Evolutionary conservation across 2,329 filamentous ascomycete genomes (phyloP).

Genomic region (Nemania bipapillata): DNA sequence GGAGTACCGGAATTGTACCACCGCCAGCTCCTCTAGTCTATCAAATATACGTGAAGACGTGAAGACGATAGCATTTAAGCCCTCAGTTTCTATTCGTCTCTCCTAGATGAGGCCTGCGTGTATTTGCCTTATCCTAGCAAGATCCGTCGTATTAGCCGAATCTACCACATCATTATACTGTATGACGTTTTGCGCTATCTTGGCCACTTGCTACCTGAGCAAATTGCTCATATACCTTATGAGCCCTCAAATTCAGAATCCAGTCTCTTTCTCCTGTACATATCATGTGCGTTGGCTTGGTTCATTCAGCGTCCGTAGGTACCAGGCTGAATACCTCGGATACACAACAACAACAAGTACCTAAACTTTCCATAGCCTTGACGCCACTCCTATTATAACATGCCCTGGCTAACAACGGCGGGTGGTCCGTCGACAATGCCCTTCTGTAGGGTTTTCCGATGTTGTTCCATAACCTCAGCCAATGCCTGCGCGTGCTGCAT

Average conservation of each 20-base stretch:
- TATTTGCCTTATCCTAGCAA: not conserved
- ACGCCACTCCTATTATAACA: not conserved
- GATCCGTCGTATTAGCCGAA: not conserved
- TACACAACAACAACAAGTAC: not conserved
- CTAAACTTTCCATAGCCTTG: not conserved
- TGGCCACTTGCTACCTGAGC: not conserved
- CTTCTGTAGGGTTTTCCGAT: conserved; percentile 43
- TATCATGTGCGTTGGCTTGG: not conserved
- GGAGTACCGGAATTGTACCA: no score
- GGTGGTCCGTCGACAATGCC: conserved; percentile 3
- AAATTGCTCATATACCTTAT: not conserved
- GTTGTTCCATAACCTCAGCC: conserved; percentile 56
- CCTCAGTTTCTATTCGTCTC: not conserved
- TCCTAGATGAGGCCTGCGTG: not conserved
- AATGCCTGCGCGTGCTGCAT: conserved; percentile 62
- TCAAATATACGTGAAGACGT: not conserved
- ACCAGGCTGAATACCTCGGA: not conserved
- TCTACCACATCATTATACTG: not conserved
- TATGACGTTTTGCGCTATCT: not conserved
- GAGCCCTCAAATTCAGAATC: not conserved
- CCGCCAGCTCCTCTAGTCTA: no score
- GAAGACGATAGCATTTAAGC: not conserved
- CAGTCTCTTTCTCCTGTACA: not conserved
- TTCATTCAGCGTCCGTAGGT: not conserved
- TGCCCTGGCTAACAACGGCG: not conserved